Conservation (phyloP, 495 filamentous ascomycete genomes). For the Penicillium lagena region DNA sequence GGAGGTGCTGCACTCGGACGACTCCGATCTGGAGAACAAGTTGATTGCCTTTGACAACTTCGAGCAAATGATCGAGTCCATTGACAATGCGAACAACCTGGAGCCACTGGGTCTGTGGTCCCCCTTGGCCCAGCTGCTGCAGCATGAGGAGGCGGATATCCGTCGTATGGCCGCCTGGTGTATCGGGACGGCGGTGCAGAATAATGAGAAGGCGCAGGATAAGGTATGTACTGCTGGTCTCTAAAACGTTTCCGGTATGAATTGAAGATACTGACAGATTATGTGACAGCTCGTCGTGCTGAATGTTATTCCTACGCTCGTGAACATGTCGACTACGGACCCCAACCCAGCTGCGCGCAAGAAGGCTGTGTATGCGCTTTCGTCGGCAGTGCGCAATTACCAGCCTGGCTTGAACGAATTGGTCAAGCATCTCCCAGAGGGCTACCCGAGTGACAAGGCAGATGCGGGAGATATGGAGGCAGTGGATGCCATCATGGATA, state of each 20-base stretch:
- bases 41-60: constrained; percentile 93
- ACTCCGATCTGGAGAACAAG: constrained; percentile 67
- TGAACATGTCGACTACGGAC: constrained; percentile 56
- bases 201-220: constrained; percentile 80
- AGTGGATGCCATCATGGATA: constrained; percentile 66
- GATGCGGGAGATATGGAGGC: constrained; percentile 82
- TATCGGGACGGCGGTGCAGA: constrained; percentile 89
- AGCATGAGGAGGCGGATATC: constrained; percentile 61
- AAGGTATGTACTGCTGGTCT: constrained; percentile 34
- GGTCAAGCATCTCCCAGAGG: constrained; percentile 57
- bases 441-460: constrained; percentile 51
- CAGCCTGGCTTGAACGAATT: constrained; percentile 63
- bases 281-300: constrained; percentile 51
- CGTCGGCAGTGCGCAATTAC: constrained; percentile 76
- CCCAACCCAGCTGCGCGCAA: constrained; percentile 60
- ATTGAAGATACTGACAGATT: constrained; percentile 10
- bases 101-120: constrained; percentile 72
- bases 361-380: constrained; percentile 85
- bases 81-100: constrained; percentile 96
- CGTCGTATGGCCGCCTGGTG: constrained; percentile 86
- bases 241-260: background rate
- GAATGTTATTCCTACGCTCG: constrained; percentile 63
- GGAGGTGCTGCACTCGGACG: constrained; percentile 56
- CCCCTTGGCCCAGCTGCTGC: constrained; percentile 63
- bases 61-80: constrained; percentile 80